Evolutionary conservation across 192 early-diverging fungal species (phyloP), one percentile per base, ranked within the genome.

Genomic region (Linnemannia exigua): DNA sequence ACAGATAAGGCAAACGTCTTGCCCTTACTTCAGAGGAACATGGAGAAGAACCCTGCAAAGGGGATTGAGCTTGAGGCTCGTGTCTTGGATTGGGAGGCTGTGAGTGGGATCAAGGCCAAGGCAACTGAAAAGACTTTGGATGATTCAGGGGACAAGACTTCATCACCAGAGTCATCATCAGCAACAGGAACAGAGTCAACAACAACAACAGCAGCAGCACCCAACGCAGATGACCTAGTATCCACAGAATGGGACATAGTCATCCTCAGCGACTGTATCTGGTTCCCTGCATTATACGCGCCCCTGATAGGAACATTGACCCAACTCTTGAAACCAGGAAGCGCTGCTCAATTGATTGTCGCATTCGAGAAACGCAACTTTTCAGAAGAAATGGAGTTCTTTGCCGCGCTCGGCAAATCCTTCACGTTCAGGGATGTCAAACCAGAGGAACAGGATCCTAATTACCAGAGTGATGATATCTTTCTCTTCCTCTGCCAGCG

Each of bases 1-100:
- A 92, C 92, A 22, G 93, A 94, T 74, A 87, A 82, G 80, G 76
- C 78, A 22, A 84, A 72, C 20, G 80, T 87, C 7, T 20, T 91
- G n/a, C 88, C 88, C 36, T 70, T 92, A 19, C 70, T 90, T 20
- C 79, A 79, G 47, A 70, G 71, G 16, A 92, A 93, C 70, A 38
- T 84, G 6, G 54, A 67, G 12, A 84, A 67, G 36, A 88, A 88
- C 48, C 28, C 69, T 11, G 71, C 78, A 16, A 28, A 14, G 7
- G 76, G 77, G 5, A 44, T 80, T 16, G 22, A 77, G 20, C 50
- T 88, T 5, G 19, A 75, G 15, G 67, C 80, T 9, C 67, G 48
- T 2, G 48, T 77, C 36, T 51, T 88, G 25, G 82, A 88, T 41
- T 88, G 87, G 87, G 87, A 84, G 38, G 66, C 36, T 12, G 47